phyloP scores from a whole-genome alignment of 768 basidiomycete genomes.

The Leccinum fibrillosum region DNA sequence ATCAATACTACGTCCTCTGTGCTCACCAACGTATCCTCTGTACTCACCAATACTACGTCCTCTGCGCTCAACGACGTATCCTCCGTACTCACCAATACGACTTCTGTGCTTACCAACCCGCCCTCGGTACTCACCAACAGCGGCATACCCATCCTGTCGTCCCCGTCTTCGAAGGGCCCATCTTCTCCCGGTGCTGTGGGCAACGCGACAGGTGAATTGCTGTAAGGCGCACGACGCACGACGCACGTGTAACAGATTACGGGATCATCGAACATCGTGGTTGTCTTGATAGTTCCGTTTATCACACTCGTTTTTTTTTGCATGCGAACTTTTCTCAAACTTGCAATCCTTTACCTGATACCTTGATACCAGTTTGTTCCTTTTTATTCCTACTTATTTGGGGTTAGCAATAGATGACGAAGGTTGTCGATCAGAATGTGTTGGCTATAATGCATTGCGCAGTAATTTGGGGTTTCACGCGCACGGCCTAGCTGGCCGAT shows the following conservation, averaged over 20 bases:
- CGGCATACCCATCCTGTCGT: neutral
- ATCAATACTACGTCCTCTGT: neutral
- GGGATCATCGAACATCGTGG: neutral
- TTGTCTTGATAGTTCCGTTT: neutral
- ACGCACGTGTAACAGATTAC: neutral
- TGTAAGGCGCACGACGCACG: neutral
- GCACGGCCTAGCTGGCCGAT: no score
- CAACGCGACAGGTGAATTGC: slow-evolving; percentile 8
- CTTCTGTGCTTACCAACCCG: no score
- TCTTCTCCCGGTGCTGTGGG: neutral
- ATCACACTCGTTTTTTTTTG: neutral
- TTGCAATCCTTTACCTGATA: neutral
- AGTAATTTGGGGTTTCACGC: no score
- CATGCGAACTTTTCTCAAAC: neutral
- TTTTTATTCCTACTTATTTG: neutral
- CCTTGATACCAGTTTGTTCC: slow-evolving; percentile 1
- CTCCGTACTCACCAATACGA: neutral
- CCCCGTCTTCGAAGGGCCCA: neutral
- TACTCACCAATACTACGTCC: no score
- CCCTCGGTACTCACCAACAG: neutral
- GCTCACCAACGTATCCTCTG: no score
- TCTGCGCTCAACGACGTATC: neutral
- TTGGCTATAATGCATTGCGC: neutral
- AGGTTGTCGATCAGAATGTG: neutral
- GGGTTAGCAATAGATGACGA: neutral